Conservation (phyloP, 306 rosid species). For the Prunus armeniaca region DNA sequence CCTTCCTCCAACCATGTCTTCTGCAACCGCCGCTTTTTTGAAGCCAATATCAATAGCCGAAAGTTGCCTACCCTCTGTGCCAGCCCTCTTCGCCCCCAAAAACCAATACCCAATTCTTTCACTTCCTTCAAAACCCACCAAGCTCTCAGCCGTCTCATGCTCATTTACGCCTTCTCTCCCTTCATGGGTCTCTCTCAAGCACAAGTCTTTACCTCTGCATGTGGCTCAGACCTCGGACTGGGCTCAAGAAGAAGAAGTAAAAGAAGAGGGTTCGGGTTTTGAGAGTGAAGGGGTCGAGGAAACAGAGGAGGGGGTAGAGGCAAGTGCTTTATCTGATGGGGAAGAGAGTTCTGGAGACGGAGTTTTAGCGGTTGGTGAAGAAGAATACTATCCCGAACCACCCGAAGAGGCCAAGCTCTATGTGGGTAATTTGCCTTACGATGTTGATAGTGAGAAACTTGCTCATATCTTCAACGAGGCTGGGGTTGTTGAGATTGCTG, state of each 20-base stretch:
- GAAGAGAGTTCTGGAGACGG: conserved; percentile 13
- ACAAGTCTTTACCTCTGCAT: conserved; percentile 19
- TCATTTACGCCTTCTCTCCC: conserved; percentile 5
- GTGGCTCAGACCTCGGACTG: conserved; percentile 42
- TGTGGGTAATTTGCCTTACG: conserved; percentile 43
- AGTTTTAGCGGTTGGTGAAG: conserved; percentile 7
- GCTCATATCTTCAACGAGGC: conserved; percentile 37
- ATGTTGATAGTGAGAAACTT: conserved; percentile 38
- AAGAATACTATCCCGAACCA: conserved; percentile 33
- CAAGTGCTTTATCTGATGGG: not conserved
- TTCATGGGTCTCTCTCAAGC: conserved; percentile 29
- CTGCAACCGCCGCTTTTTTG: conserved; percentile 18
- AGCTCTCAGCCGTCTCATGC: conserved; percentile 22
- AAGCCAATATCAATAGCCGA: conserved; percentile 35
- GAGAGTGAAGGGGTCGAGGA: not conserved
- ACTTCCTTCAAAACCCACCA: conserved; percentile 27
- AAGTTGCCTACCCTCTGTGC: conserved; percentile 26
- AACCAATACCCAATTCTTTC: conserved; percentile 30
- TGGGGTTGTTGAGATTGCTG: conserved; percentile 44
- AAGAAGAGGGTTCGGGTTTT: not conserved
- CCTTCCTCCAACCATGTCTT: conserved; percentile 21
- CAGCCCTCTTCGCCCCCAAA: conserved; percentile 22
- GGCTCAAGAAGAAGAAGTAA: conserved; percentile 31
- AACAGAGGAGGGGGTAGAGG: conserved; percentile 13
- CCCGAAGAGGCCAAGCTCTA: conserved; percentile 47